Evolutionary conservation across 2,329 filamentous ascomycete species (phyloP), one percentile per base, ranked within the genome.

Genomic region (Trichoderma sp.): DNA sequence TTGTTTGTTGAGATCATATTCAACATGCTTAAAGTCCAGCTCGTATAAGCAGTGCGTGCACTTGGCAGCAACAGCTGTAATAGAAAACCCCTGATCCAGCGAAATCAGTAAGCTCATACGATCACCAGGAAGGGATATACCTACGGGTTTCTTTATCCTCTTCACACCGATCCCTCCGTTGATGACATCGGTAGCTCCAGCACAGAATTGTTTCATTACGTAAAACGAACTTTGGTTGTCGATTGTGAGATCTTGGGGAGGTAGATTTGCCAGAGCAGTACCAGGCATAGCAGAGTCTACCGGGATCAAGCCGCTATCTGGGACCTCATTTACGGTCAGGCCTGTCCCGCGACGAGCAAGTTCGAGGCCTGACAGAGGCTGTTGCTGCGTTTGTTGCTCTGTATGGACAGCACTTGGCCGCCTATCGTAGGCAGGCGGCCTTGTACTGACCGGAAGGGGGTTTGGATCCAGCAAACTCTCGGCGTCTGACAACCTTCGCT

Each of bases 1-100:
- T 39, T 82, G 77, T 51, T 82, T 82, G 39, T 84, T 82, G 8
- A 84, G 73, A 71, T 88, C 86, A 30, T 80, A 75, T 72, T 88
- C 83, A n/a, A 88, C 80, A 4, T 83, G 78, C 28, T 79, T 79
- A 74, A 83, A 87, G 66, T 86, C 83, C 14, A 87, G 80, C 74
- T 88, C 86, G 67, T 82, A 88, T 37, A 84, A 75, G 72, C 86
- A 88, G 69, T 81, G 77, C 5, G 80, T 83, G 71, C 86, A 88
- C 73, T 83, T 84, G 6, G 85, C 86, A 18, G 86, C 80, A 1
- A 80, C 77, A 0, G 79, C 76, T 11, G 80, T 78, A 3, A 76
- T 76, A 3, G 81, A 78, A 59, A 83, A 82, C 1, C 82, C 81
- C 81, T 84, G 39, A 13, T 2, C 7, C 1, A 52, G 1, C n/a